Evolutionary conservation across 306 rosid genomes (phyloP).

Genomic region (Cicer judaicum): DNA sequence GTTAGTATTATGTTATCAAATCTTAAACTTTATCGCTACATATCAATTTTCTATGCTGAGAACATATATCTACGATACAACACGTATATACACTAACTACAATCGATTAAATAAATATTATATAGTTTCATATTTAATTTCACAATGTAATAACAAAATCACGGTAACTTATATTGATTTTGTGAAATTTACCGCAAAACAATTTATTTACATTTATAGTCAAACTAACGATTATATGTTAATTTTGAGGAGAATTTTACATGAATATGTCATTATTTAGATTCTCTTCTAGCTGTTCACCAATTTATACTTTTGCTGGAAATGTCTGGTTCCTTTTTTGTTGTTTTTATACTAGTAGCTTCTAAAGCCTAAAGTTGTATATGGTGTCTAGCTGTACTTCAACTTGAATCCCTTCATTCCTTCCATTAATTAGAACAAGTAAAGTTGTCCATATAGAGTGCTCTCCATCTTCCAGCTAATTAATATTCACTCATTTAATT

Average conservation of each 20-base stretch:
- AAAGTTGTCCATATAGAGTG: slow-evolving; percentile 37
- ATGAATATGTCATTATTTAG: not conserved
- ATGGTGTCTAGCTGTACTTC: slow-evolving; percentile 46
- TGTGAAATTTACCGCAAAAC: too few species aligned
- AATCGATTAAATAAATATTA: too few species aligned
- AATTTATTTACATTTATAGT: too few species aligned
- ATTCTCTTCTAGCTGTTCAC: slow-evolving; percentile 43
- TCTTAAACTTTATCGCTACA: too few species aligned
- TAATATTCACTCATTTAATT: not conserved
- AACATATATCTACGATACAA: too few species aligned
- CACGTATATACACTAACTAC: too few species aligned
- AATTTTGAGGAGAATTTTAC: slow-evolving; percentile 12
- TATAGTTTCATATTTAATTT: too few species aligned
- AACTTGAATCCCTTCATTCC: slow-evolving; percentile 39
- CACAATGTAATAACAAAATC: too few species aligned
- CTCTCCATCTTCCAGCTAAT: slow-evolving; percentile 43
- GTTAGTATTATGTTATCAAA: too few species aligned
- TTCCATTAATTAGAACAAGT: slow-evolving; percentile 40
- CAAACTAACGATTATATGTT: not conserved
- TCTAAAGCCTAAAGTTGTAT: slow-evolving; percentile 25
- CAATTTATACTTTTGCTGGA: slow-evolving; percentile 10
- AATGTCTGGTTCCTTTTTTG: not conserved
- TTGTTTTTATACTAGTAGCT: not conserved
- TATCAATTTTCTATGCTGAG: too few species aligned
- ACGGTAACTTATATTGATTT: too few species aligned